Conservation (phyloP, 2,329 filamentous ascomycete genomes). For the Anthostomella pinea region DNA sequence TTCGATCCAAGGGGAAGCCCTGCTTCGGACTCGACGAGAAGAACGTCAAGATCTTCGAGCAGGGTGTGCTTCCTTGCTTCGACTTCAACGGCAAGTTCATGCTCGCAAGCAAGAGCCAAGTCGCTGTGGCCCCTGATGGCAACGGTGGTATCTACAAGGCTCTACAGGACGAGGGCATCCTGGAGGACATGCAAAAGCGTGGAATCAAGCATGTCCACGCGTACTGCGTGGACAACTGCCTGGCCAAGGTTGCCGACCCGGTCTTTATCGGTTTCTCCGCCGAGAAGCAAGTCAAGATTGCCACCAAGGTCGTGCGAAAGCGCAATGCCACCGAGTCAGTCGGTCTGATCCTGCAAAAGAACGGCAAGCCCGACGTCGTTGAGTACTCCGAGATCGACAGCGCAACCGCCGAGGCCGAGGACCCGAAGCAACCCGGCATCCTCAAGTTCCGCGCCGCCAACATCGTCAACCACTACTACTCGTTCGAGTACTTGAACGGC, state of each 20-base stretch:
- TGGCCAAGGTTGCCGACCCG: conserved; percentile 98
- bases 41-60: conserved; percentile 92
- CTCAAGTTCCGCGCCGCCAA: conserved; percentile 97
- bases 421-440: conserved; percentile 73
- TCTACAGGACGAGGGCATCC: conserved; percentile 60
- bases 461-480: conserved; percentile 99
- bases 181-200: conserved; percentile 83
- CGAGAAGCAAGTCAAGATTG: conserved; percentile 85
- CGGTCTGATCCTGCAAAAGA: conserved; percentile 89
- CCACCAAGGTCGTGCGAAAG: conserved; percentile 99
- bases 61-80: conserved; percentile 94
- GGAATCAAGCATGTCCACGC: conserved; percentile 94
- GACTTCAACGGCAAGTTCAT: conserved; percentile 97
- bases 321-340: conserved; percentile 94
- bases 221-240: conserved; percentile 98
- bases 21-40: conserved; percentile 87
- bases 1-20: conserved; percentile 25
- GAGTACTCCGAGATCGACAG: conserved; percentile 97
- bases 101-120: conserved; percentile 83
- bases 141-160: conserved; percentile 97
- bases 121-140: conserved; percentile 93
- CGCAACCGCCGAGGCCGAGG: conserved; percentile 83
- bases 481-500: conserved; percentile 83
- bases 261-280: conserved; percentile 93
- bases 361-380: conserved; percentile 93